Evolutionary conservation across 352 stramenopile species (phyloP).

Genomic region (Phytophthora cryptogea): DNA sequence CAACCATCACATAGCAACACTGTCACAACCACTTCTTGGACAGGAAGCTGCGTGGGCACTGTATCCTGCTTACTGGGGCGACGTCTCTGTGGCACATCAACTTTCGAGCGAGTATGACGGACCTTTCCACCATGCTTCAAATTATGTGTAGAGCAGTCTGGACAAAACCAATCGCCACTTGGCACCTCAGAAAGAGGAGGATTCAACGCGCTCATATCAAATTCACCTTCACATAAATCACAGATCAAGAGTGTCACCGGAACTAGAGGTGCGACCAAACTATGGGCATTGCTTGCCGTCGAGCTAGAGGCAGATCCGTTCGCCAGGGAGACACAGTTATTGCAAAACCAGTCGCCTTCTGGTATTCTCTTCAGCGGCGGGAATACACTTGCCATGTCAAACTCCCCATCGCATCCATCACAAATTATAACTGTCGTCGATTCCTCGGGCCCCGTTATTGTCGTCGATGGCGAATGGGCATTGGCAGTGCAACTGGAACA

Average conservation of each 20-base stretch:
- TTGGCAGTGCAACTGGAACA: slow-evolving; percentile 23
- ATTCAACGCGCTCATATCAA: slow-evolving; percentile 54
- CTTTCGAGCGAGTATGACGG: slow-evolving; percentile 5
- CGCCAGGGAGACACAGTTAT: slow-evolving; percentile 16
- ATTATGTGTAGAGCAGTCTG: slow-evolving; percentile 20
- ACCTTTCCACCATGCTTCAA: slow-evolving; percentile 1
- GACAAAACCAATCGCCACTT: slow-evolving; percentile 51
- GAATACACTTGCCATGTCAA: slow-evolving; percentile 48
- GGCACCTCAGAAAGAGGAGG: slow-evolving; percentile 55
- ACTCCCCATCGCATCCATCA: slow-evolving; percentile 72
- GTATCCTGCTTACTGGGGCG: slow-evolving; percentile 6
- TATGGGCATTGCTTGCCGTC: not conserved
- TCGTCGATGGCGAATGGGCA: not conserved
- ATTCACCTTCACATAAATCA: slow-evolving; percentile 74
- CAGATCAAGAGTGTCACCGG: slow-evolving; percentile 62
- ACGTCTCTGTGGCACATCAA: slow-evolving; percentile 6
- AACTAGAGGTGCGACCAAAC: slow-evolving; percentile 7
- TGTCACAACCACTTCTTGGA: slow-evolving; percentile 34
- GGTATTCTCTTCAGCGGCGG: slow-evolving; percentile 47
- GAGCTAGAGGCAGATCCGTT: not conserved
- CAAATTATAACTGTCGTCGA: slow-evolving; percentile 59
- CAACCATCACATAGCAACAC: slow-evolving; percentile 76
- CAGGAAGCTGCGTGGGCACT: not conserved
- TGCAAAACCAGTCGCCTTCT: slow-evolving; percentile 54
- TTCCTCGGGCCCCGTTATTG: slow-evolving; percentile 6